Evolutionary conservation across 495 filamentous ascomycete genomes (phyloP).

Genomic region (Aspergillus incahuasiensis): DNA sequence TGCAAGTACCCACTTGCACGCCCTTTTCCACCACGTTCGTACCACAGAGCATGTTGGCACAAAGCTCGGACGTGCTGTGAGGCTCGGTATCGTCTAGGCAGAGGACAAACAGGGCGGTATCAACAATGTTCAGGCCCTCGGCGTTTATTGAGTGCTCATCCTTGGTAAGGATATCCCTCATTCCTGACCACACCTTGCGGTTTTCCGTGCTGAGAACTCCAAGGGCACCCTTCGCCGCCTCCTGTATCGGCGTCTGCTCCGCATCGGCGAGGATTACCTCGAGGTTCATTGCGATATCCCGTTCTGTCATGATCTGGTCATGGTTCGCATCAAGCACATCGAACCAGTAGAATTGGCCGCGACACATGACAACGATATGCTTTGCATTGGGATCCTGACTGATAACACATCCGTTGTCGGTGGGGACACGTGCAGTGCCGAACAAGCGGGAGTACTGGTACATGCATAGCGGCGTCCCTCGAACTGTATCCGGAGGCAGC

Average conservation of each 20-base stretch:
- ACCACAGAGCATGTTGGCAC: conserved; percentile 97
- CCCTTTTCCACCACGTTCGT: conserved; percentile 87
- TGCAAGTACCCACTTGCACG: conserved; percentile 95
- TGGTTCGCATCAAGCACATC: conserved; percentile 93
- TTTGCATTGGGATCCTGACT: conserved; percentile 84
- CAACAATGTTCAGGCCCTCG: conserved; percentile 89
- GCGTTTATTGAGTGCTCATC: conserved; percentile 89
- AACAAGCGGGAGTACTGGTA: conserved; percentile 96
- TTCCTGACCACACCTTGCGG: conserved; percentile 87
- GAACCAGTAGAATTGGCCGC: conserved; percentile 99
- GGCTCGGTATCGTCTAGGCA: conserved; percentile 93
- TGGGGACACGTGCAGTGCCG: conserved; percentile 90
- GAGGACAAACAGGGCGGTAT: conserved; percentile 87
- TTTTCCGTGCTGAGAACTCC: conserved; percentile 96
- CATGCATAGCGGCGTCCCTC: conserved; percentile 85
- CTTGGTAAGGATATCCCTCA: conserved; percentile 83
- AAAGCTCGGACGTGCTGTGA: conserved; percentile 68
- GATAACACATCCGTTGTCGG: conserved; percentile 93
- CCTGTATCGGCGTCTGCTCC: conserved; percentile 79
- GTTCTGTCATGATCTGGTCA: conserved; percentile 95
- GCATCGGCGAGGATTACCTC: conserved; percentile 92
- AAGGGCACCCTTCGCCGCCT: conserved; percentile 88
- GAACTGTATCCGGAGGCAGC: conserved; percentile 81
- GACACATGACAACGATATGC: conserved; percentile 91
- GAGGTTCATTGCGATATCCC: conserved; percentile 86